phyloP scores from a whole-genome alignment of 1,284 basidiomycete genomes.

The Hemileia vastatrix region DNA sequence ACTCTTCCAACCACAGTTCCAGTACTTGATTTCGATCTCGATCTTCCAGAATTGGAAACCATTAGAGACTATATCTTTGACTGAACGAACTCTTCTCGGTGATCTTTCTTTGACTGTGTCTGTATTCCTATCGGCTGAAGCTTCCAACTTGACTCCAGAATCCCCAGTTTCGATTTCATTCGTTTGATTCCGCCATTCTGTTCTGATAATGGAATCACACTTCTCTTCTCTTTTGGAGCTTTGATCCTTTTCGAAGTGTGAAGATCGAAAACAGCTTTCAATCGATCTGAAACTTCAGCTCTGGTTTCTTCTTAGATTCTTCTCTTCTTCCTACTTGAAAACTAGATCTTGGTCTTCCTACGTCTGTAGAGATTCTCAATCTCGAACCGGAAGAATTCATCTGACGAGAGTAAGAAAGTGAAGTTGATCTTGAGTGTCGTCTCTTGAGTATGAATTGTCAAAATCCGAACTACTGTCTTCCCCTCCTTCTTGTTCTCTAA shows the following conservation, averaged over 20 bases:
- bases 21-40: background rate
- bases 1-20: background rate
- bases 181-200: background rate
- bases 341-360: too few relatives aligned
- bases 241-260: constrained; percentile 36
- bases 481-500: too few relatives aligned
- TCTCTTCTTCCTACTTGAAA: too few relatives aligned
- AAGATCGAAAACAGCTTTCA: constrained; percentile 34
- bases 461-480: too few relatives aligned
- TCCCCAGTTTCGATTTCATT: background rate
- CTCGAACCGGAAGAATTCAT: too few relatives aligned
- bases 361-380: too few relatives aligned
- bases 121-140: background rate
- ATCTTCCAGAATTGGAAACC: background rate
- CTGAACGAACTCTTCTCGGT: background rate
- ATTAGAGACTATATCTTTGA: background rate
- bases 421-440: too few relatives aligned
- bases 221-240: constrained; percentile 17
- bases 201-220: background rate
- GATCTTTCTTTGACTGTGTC: background rate
- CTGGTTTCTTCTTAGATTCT: too few relatives aligned
- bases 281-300: constrained; percentile 28
- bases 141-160: background rate
- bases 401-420: too few relatives aligned
- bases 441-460: too few relatives aligned